phyloP scores from a whole-genome alignment of 2,329 filamentous ascomycete genomes.

The Nannizzia gypsea region DNA sequence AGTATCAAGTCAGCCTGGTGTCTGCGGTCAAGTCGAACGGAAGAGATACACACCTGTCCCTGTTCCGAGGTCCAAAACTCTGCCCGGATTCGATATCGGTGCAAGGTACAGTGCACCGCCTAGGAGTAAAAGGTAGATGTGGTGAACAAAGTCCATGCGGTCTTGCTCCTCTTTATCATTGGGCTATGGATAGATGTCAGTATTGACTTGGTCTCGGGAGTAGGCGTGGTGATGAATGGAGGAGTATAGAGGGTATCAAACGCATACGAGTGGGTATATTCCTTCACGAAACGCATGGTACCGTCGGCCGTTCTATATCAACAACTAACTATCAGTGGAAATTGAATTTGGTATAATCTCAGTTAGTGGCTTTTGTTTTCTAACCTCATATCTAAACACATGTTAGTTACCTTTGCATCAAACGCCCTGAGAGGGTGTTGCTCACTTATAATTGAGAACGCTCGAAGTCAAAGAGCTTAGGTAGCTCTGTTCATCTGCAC shows the following conservation, averaged over 20 bases:
- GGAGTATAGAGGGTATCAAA: background rate
- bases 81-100: conserved; percentile 35
- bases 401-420: background rate
- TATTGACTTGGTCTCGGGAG: background rate
- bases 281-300: conserved; percentile 11
- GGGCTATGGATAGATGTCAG: conserved; percentile 4
- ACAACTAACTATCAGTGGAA: background rate
- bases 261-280: conserved; percentile 4
- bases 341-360: background rate
- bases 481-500: conserved; percentile 5
- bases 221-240: background rate
- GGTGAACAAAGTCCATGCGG: conserved; percentile 40
- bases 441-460: conserved; percentile 9
- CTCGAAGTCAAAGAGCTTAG: conserved; percentile 6
- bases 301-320: conserved; percentile 10
- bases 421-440: background rate
- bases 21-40: no score
- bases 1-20: background rate
- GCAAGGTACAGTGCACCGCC: conserved; percentile 37
- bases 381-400: background rate
- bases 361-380: background rate
- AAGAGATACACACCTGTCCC: conserved; percentile 36
- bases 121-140: conserved; percentile 41
- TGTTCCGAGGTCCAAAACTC: conserved; percentile 47
- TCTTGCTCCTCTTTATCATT: conserved; percentile 14